Evolutionary conservation across 1,139 yeast genomes (phyloP), one percentile per base, ranked within the genome.

Genomic region (Debaryomyces psychrophilus): DNA sequence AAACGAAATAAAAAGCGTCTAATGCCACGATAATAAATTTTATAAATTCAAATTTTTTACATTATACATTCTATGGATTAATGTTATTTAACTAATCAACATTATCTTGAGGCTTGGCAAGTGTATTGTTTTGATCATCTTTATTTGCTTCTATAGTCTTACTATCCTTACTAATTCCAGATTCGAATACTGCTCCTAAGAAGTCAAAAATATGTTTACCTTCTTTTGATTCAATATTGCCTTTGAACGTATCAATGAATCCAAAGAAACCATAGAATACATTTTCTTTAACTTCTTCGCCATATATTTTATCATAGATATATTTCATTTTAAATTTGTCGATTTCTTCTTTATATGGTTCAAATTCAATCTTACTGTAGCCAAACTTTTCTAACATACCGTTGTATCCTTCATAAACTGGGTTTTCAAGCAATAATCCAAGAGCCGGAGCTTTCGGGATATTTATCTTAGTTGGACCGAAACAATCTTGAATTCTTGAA

Each of bases 361-460:
- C 74, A 60, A 92, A 93, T 41, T 82, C 84, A 45, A 93, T 76
- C 12, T 80, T 81, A 36, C 86, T 87, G 61, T 89, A 88, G n/a
- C 96, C 97, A 59, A 85, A 81, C 50, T 83, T 83, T 48, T 79
- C 77, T 54, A 93, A 74, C 58, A 82, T 81, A 20, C 76, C 73
- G 65, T 93, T 93, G 65, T 87, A 90, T 6, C 89, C 86, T 46
- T 87, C 95, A 65, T 89, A 93, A 9, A 92, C 96, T 0, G 99
- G 99, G 48, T 87, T 83, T 61, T 95, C 99, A 49, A 93, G 77
- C 44, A 95, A 70, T 49, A 93, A 74, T 0, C 99, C 99, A 52
- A 93, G 74, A 31, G 98, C 96, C 5, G 99, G 99, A 0, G 98
- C 99, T 68, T 93, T 95, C 44, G 99, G 99, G 53, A 93, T 88